Base-by-base conservation (phyloP, 768 basidiomycete species). In the Russula sp. region DNA sequence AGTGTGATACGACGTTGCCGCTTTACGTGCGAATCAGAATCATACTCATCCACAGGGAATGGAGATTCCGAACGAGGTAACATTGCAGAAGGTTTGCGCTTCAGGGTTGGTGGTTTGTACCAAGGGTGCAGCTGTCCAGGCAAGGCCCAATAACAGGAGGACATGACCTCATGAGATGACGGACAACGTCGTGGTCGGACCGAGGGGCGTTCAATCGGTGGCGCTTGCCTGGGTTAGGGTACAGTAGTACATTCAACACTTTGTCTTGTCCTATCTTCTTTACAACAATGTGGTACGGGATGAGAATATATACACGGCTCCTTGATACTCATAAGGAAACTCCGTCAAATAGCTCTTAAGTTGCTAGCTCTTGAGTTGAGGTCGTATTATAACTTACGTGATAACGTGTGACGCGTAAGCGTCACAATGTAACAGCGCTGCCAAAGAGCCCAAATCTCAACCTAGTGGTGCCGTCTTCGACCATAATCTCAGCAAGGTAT, bases 71-170 rank as follows among this genome's bases (percentile, higher is more conserved):
- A 56, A 34, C 48, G 59, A 55, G 54, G 30, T 7, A 42, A 26
- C 58, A 64, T 64, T 22, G 51, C 16, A 10, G 70, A 62, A 14
- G 62, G 65, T 65, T 76, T 79, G 64, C 81, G 81, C 67, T 82
- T 82, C 70, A 70, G 71, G 46, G 75, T 71, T 0, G 76, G 71
- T 61, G 74, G 73, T 48, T 70, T 70, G 64, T 78, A 78, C 81
- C 81, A 82, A 56, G 81, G 81, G 67, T 83, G 81, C 34, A 71
- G 65, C 20, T 72, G 72, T 42, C 73, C 52, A n/a, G 73, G 66
- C 38, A 73, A 72, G 14, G 71, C 59, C 77, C 77, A 79, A 63
- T 59, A 26, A 36, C 55, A 65, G 24, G 76, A 74, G 24, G 76
- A 73, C 76, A 77, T 77, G 55, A 13, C 44, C 24, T 42, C 24